phyloP scores from a whole-genome alignment of 2,329 filamentous ascomycete species.

The Neonectria faginata region DNA sequence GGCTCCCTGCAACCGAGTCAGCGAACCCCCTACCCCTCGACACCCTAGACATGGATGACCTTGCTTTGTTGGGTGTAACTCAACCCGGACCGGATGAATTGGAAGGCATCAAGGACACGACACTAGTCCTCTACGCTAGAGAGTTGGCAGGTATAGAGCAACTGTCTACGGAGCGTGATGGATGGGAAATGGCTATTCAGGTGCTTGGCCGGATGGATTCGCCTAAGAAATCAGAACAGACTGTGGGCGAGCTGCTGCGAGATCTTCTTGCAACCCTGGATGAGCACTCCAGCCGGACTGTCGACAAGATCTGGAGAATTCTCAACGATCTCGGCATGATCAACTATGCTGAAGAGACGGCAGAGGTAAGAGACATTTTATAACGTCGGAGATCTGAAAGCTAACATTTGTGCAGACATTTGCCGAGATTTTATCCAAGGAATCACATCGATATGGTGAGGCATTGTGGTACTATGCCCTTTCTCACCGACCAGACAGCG shows the following conservation, averaged over 20 bases:
- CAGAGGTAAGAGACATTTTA: slow-evolving; percentile 71
- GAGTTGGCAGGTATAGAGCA: slow-evolving; percentile 69
- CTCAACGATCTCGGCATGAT: slow-evolving; percentile 83
- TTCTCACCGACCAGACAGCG: slow-evolving; percentile 80
- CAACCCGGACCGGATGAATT: slow-evolving; percentile 68
- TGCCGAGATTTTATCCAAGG: slow-evolving; percentile 79
- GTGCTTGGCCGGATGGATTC: slow-evolving; percentile 86
- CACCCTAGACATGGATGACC: slow-evolving; percentile 83
- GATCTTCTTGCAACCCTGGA: slow-evolving; percentile 72
- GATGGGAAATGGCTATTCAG: slow-evolving; percentile 91
- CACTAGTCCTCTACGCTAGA: slow-evolving; percentile 81
- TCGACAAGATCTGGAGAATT: slow-evolving; percentile 85
- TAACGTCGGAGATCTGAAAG: background rate
- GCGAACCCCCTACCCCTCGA: slow-evolving; percentile 66
- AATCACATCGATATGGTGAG: slow-evolving; percentile 83
- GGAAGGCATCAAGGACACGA: slow-evolving; percentile 80
- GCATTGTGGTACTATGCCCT: slow-evolving; percentile 92
- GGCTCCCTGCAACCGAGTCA: slow-evolving; percentile 69
- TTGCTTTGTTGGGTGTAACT: slow-evolving; percentile 82
- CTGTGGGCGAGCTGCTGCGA: slow-evolving; percentile 77
- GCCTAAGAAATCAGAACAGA: slow-evolving; percentile 74
- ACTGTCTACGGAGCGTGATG: slow-evolving; percentile 67
- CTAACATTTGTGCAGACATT: slow-evolving; percentile 72
- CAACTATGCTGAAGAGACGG: slow-evolving; percentile 81
- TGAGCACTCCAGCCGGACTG: slow-evolving; percentile 75